phyloP scores from a whole-genome alignment of 192 early-diverging fungal species.

The Podochytrium sp. region DNA sequence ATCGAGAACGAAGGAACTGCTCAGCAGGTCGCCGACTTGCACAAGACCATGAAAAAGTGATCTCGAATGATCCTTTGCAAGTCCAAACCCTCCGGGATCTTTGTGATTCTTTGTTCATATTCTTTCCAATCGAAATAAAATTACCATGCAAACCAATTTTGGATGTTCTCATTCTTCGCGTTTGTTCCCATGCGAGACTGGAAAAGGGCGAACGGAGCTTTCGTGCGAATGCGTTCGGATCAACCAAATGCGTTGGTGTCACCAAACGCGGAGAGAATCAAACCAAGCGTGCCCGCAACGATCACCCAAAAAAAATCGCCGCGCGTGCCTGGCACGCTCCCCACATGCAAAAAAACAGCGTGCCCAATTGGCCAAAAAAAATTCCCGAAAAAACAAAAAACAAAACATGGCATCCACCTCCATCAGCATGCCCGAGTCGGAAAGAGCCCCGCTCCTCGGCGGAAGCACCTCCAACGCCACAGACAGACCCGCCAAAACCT shows the following conservation, averaged over 20 bases:
- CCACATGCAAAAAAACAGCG: background rate
- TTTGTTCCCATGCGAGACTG: too few species aligned
- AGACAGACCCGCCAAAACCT: background rate
- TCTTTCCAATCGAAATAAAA: too few species aligned
- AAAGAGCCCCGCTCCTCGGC: slow-evolving; percentile 9
- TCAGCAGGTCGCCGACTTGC: slow-evolving; percentile 15
- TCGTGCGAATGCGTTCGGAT: too few species aligned
- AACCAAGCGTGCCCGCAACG: background rate
- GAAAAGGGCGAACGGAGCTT: too few species aligned
- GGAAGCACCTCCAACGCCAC: background rate
- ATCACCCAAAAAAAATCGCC: background rate
- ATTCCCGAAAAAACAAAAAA: background rate
- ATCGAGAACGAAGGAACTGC: slow-evolving; percentile 20
- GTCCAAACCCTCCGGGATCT: too few species aligned
- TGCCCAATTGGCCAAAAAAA: background rate
- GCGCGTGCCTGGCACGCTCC: background rate
- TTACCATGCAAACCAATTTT: too few species aligned
- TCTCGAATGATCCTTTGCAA: too few species aligned
- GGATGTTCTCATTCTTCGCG: too few species aligned
- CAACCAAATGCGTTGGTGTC: too few species aligned
- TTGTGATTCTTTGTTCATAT: too few species aligned
- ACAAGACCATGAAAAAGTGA: too few species aligned
- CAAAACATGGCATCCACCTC: background rate
- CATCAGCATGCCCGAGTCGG: slow-evolving; percentile 8
- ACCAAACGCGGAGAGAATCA: background rate